Conservation (phyloP, 805 yeast genomes). For the Hagleromyces aurorensis region DNA sequence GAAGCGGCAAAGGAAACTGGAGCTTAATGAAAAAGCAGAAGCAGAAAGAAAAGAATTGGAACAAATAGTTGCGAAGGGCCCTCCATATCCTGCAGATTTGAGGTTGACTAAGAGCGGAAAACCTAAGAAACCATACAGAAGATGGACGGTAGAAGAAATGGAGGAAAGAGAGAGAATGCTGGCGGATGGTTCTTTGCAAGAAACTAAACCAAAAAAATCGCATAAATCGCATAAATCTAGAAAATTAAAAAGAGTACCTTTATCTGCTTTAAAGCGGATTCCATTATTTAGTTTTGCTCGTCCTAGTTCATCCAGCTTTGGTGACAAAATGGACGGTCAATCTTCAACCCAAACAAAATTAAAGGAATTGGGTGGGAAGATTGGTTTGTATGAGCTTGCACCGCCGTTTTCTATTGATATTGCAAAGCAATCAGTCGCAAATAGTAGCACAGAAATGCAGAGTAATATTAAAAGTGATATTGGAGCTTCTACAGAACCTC, state of each 20-base stretch:
- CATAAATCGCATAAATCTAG: conserved; percentile 16
- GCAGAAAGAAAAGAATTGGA: conserved; percentile 24
- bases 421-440: too few relatives aligned
- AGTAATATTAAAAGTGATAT: too few relatives aligned
- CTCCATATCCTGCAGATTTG: conserved; percentile 29
- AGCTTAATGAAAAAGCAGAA: conserved; percentile 16
- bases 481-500: too few relatives aligned
- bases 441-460: too few relatives aligned
- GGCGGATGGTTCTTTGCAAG: conserved; percentile 6
- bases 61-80: conserved; percentile 27
- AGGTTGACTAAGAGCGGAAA: conserved; percentile 27
- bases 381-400: too few relatives aligned
- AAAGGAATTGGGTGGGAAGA: too few relatives aligned
- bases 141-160: conserved; percentile 30
- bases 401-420: too few relatives aligned
- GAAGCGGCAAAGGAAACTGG: conserved; percentile 15
- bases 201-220: conserved; percentile 13
- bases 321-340: too few relatives aligned
- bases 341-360: background rate
- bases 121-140: conserved; percentile 30
- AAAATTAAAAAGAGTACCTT: conserved; percentile 19
- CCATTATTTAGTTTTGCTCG: conserved; percentile 22
- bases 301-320: background rate
- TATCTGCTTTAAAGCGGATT: conserved; percentile 20
- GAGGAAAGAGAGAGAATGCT: conserved; percentile 18